Conservation (phyloP, 106 monocot genomes). For the Hemerocallis citrina region DNA sequence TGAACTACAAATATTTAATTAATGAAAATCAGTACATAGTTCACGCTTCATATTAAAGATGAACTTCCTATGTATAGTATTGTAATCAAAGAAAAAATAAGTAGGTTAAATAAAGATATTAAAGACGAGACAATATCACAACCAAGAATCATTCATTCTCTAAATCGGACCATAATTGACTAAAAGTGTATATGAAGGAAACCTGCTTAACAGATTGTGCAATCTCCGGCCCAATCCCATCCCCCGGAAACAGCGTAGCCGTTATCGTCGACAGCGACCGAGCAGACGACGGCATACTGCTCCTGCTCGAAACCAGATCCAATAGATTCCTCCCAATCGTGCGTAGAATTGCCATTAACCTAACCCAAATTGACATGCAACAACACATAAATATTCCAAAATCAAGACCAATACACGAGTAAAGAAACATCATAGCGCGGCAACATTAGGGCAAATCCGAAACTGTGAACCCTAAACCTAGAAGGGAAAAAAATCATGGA, state of each 20-base stretch:
- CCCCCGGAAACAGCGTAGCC: constrained; percentile 75
- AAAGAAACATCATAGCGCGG: background rate
- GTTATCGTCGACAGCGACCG: constrained; percentile 16
- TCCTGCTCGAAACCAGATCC: background rate
- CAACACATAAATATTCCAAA: too few relatives aligned
- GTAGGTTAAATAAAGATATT: too few relatives aligned
- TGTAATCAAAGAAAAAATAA: too few relatives aligned
- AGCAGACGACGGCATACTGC: constrained; percentile 3
- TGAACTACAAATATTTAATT: too few relatives aligned
- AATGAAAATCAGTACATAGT: too few relatives aligned
- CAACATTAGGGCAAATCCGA: background rate
- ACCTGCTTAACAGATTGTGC: constrained; percentile 80
- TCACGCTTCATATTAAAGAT: too few relatives aligned
- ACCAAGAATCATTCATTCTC: too few relatives aligned
- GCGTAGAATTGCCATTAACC: background rate
- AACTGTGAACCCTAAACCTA: background rate
- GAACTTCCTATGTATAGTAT: too few relatives aligned
- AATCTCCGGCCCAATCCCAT: constrained; percentile 84
- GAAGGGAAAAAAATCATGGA: background rate
- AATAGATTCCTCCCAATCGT: constrained; percentile 13
- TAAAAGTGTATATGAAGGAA: too few relatives aligned
- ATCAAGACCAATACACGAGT: background rate
- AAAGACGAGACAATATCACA: too few relatives aligned
- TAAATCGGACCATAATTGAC: too few relatives aligned
- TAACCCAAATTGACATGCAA: background rate